Evolutionary conservation across 1,284 basidiomycete species (phyloP), one percentile per base, ranked within the genome.

Genomic region (Ustanciosporium gigantosporum): DNA sequence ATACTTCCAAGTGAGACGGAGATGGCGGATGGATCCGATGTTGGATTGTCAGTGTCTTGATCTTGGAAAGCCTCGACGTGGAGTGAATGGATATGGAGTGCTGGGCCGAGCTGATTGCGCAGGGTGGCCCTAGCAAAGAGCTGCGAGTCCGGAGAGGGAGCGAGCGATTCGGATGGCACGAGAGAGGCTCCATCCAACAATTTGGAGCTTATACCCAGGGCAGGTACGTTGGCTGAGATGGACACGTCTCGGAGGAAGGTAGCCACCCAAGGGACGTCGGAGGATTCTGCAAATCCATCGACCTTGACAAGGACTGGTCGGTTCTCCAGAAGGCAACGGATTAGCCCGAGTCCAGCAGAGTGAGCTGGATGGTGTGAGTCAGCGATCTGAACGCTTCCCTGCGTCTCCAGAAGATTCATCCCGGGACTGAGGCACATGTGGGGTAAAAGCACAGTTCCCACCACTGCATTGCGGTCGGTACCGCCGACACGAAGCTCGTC

Each of bases 171-270:
- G 25, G 45, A 31, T 1, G 51, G 38, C 8, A 57, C 41, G 7
- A 71, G 53, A 21, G 68, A 61, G 11, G 68, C 68, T 11, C 68
- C 68, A 32, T 71, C 66, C 6, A 71, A 46, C 29, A 71, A 25
- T 16, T 41, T 39, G 4, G 57, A 58, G 15, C 32, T 46, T 36
- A 67, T 49, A 21, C 68, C 68, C 4, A 68, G 44, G 2, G 66
- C 52, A 5, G 68, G 68, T 0, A 71, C 41, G 13, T 42, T 32
- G 15, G 57, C 66, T 3, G 46, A 51, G 36, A 71, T 60, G 2
- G 15, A 36, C 25, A 58, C 49, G 2, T 41, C 44, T 4, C 25
- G 32, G 22, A 71, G 58, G 23, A 65, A 46, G 14, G 36, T 31
- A 11, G 68, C 46, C 19, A 71, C 32, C 68, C 68, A 71, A 7